Evolutionary conservation across 352 stramenopile species (phyloP).

Genomic region (Pythium scleroteichum): DNA sequence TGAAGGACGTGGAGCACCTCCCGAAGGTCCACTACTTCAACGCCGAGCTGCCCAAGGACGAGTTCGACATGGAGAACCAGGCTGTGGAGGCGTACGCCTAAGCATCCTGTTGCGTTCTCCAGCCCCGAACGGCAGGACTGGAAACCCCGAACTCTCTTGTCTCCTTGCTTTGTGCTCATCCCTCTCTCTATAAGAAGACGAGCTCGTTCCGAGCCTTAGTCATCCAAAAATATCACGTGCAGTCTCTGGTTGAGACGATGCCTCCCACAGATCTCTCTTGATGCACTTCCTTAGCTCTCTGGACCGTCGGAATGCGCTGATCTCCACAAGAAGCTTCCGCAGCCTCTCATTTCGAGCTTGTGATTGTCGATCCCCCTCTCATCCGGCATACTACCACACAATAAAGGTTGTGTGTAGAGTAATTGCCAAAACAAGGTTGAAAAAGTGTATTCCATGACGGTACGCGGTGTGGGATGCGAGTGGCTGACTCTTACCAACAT

Average conservation of each 20-base stretch:
- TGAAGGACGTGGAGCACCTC: constrained; percentile 61
- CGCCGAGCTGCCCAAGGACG: constrained; percentile 41
- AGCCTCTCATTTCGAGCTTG: background rate
- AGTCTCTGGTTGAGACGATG: background rate
- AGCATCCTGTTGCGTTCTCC: background rate
- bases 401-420: no score
- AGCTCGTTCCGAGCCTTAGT: background rate
- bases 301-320: constrained; percentile 7
- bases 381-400: no score
- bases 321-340: background rate
- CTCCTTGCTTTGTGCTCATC: background rate
- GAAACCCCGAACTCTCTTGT: no score
- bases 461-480: background rate
- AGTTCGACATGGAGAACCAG: constrained; percentile 43
- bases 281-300: background rate
- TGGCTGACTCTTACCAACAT: constrained; percentile 24
- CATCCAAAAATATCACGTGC: background rate
- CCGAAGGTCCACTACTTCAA: constrained; percentile 84
- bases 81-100: constrained; percentile 41
- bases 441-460: background rate
- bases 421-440: no score
- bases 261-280: no score
- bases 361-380: background rate
- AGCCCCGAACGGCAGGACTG: no score
- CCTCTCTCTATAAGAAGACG: background rate